Base-by-base conservation (phyloP, 2,329 filamentous ascomycete genomes). In the Arthrobotrys pseudoclavata region DNA sequence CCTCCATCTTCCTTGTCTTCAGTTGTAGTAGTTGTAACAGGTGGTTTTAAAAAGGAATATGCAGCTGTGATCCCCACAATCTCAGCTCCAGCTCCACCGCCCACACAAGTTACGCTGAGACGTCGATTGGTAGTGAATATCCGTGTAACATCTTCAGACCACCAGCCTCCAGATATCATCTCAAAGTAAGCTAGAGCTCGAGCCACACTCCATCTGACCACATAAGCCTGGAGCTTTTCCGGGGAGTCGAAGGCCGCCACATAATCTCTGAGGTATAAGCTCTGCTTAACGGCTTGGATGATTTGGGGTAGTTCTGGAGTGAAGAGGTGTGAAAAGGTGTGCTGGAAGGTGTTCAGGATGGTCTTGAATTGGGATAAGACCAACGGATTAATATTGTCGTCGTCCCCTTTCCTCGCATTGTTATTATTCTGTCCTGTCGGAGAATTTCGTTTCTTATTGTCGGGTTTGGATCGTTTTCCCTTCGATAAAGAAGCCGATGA, bases 181-280 rank as follows among this genome's bases (percentile, higher is more conserved):
- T 84, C 82, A n/a, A 89, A 86, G 84, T 98, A 98, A 79, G 91
- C 93, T 64, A 98, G 85, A 0, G 94, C 92, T 66, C 96, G 87
- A 64, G 92, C 91, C 1, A 95, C 92, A 84, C 94, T 97, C 94
- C 95, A 99, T 81, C 96, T 86, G 67, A 93, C 89, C 7, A 93
- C 93, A 85, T 99, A 99, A 9, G 91, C 92, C 77, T 91, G 89
- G 18, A 97, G 87, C 81, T 91, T 88, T 52, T 91, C 89, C 69
- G 89, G 87, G 53, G 86, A 87, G 0, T 89, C 90, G 84, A 98
- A 99, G 0, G 95, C 95, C 15, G 86, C 85, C 12, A 87, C 87
- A 84, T 98, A 98, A 83, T 98, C 92, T 34, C 96, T 89, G 74
- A 92, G 90, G 83, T 91, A 98, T 7, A 99, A 87, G 79, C 95